Conservation (phyloP, 345 rosid genomes). For the Conringia planisiliqua region DNA sequence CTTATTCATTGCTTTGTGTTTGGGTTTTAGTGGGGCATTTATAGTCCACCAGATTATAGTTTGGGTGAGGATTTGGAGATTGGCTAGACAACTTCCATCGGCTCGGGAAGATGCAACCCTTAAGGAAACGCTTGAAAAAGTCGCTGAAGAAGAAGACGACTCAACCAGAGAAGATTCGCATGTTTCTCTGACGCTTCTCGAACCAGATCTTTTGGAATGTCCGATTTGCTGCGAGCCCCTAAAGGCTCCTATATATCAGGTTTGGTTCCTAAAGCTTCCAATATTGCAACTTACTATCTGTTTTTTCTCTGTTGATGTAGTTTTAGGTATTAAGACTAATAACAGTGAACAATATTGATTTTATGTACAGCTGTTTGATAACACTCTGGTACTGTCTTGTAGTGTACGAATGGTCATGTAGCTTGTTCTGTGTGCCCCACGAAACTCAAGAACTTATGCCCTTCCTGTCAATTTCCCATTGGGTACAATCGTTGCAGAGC, state of each 20-base stretch:
- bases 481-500: conserved; percentile 21
- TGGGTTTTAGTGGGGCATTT: background rate
- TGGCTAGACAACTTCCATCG: background rate
- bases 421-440: conserved; percentile 44
- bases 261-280: background rate
- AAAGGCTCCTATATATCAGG: background rate
- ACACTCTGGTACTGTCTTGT: background rate
- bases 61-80: background rate
- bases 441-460: conserved; percentile 37
- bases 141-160: background rate
- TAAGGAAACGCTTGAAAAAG: background rate
- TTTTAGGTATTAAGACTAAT: background rate
- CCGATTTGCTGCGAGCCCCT: conserved; percentile 2
- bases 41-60: background rate
- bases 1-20: background rate
- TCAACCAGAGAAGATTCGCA: background rate
- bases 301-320: background rate
- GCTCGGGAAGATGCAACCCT: background rate
- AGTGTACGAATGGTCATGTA: conserved; percentile 60
- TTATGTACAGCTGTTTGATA: background rate
- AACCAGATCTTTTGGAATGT: background rate
- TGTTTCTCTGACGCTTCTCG: background rate
- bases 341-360: no score
- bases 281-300: background rate
- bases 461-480: conserved; percentile 35